Conservation (phyloP, 2,329 filamentous ascomycete genomes). For the Penicillium paneum region DNA sequence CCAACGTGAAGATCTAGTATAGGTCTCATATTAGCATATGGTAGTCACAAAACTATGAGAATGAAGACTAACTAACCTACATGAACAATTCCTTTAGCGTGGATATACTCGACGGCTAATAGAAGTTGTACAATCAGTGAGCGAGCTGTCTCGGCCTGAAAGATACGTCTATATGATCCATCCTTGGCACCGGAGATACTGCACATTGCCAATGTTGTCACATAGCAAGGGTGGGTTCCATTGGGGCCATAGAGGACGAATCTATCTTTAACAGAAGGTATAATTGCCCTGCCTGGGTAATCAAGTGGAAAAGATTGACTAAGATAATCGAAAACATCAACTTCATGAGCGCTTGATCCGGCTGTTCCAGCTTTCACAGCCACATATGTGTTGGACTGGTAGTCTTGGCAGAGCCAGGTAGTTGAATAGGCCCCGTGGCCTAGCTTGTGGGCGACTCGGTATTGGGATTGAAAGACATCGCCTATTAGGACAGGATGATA, state of each 20-base stretch:
- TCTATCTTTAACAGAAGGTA: constrained; percentile 16
- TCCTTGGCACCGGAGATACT: constrained; percentile 22
- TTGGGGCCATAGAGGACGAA: constrained; percentile 26
- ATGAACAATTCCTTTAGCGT: constrained; percentile 28
- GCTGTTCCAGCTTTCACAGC: constrained; percentile 27
- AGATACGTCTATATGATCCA: constrained; percentile 19
- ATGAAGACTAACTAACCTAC: constrained; percentile 9
- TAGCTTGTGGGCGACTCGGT: constrained; percentile 41
- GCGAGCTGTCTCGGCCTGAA: constrained; percentile 21
- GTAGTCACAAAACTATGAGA: neutral
- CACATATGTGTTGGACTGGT: constrained; percentile 19
- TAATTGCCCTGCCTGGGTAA: neutral
- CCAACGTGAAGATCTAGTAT: neutral
- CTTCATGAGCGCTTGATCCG: constrained; percentile 1
- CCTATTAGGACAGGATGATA: constrained; percentile 30
- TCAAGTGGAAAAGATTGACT: neutral
- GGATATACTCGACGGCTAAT: constrained; percentile 33
- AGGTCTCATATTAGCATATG: neutral
- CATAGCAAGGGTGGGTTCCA: constrained; percentile 24
- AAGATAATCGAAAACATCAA: neutral
- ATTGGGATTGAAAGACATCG: constrained; percentile 29
- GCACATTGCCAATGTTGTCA: constrained; percentile 17
- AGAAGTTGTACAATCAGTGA: constrained; percentile 22
- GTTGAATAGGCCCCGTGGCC: constrained; percentile 40
- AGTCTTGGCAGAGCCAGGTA: constrained; percentile 27